Base-by-base conservation (phyloP, 106 monocot genomes). In the Triglochin maritima region DNA sequence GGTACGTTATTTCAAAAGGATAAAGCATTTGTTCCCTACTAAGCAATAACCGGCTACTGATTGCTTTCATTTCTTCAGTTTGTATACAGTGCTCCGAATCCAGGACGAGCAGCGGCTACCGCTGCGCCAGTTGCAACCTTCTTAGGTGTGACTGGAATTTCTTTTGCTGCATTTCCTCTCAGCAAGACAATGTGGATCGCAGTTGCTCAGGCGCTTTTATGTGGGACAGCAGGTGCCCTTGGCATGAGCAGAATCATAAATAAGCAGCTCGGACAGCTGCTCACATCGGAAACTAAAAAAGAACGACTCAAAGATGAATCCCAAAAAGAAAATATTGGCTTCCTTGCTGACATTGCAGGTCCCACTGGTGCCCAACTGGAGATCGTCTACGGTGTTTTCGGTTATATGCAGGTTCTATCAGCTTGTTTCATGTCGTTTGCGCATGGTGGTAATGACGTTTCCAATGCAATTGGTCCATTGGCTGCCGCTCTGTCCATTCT, bases 371-470 rank as follows among this genome's bases (percentile, higher is more conserved):
- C 96, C 43, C 96, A 98, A 69, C 62, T 91, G 60, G 84, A 98
- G 72, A 91, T 98, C 6, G 91, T 98, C 53, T 98, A 98, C 13
- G 91, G 88, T 16, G 91, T 98, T 13, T 98, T 98, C 45, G 91
- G 96, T 29, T 91, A 98, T 81, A 86, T 98, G 96, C 96, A 98
- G 70, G 75, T 98, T 42, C 74, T 98, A n/a, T 98, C 96, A 4
- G 96, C 96, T 2, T 98, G 96, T 58, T 98, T 98, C 86, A 98
- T 98, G 96, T 98, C 96, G 15, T 98, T 98, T 53, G 91, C 96
- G 1, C 96, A 98, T 17, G 96, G 96, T 11, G 96, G 88, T 13
- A 98, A 98, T 9, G 96, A 98, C 12, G 96, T 98, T 12, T 98
- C 96, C 44, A 98, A 98, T 57, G 96, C 96, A 48, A 98, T 98